phyloP scores from a whole-genome alignment of 2,329 filamentous ascomycete genomes.

The Trichophyton simii region DNA sequence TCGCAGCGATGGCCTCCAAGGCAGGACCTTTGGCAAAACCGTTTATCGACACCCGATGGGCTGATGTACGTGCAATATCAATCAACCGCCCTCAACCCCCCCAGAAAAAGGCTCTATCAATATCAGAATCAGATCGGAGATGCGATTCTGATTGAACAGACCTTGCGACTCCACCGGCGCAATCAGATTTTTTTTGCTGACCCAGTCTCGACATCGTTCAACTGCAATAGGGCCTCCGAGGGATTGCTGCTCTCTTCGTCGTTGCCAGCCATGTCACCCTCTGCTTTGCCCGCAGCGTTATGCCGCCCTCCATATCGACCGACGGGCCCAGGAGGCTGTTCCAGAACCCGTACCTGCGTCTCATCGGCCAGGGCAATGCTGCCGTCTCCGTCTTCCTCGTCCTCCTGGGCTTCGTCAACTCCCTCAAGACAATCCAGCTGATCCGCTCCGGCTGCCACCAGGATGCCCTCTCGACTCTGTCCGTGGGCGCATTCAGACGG shows the following conservation, averaged over 20 bases:
- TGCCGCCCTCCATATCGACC: slow-evolving; percentile 36
- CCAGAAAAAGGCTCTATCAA: background rate
- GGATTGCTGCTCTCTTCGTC: slow-evolving; percentile 43
- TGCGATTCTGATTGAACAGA: background rate
- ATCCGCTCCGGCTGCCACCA: slow-evolving; percentile 43
- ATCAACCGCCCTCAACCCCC: background rate
- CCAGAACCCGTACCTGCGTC: slow-evolving; percentile 47
- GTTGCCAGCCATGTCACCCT: slow-evolving; percentile 44
- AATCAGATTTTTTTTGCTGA: background rate
- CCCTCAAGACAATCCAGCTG: slow-evolving; percentile 47
- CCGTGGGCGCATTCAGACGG: slow-evolving; percentile 46
- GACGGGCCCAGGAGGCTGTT: slow-evolving; percentile 38
- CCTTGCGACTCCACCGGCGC: background rate
- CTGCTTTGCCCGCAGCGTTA: slow-evolving; percentile 41
- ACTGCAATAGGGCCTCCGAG: slow-evolving; percentile 39
- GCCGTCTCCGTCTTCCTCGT: slow-evolving; percentile 56
- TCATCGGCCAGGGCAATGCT: slow-evolving; percentile 48
- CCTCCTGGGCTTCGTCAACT: slow-evolving; percentile 53
- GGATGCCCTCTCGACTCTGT: slow-evolving; percentile 42
- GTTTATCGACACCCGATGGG: slow-evolving; percentile 7
- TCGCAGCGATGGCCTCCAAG: background rate
- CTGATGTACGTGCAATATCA: slow-evolving; percentile 3
- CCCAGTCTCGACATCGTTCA: background rate
- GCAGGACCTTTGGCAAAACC: background rate
- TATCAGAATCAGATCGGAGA: background rate